phyloP scores from a whole-genome alignment of 805 yeast genomes.

The Wickerhamomyces tratensis region DNA sequence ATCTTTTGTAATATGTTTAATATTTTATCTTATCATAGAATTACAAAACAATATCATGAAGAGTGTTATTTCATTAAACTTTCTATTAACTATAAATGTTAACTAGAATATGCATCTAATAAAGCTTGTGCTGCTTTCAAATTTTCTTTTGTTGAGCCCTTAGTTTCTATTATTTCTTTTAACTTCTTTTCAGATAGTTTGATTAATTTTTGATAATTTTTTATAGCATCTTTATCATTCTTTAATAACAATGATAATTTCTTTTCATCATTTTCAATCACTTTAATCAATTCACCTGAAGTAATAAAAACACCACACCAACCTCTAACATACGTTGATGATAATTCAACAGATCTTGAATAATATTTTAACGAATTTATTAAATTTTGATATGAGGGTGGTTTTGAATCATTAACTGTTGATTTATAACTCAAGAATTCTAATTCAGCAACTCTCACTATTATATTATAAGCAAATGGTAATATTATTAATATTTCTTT shows the following conservation, averaged over 20 bases:
- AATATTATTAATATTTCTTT: slow-evolving; percentile 61
- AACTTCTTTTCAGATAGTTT: slow-evolving; percentile 28
- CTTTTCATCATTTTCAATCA: no score
- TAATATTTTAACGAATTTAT: slow-evolving; percentile 32
- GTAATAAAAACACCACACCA: slow-evolving; percentile 60
- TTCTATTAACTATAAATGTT: no score
- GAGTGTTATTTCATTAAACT: no score
- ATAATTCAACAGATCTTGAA: slow-evolving; percentile 67
- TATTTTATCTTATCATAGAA: no score
- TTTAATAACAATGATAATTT: slow-evolving; percentile 4
- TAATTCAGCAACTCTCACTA: slow-evolving; percentile 56
- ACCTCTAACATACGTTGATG: slow-evolving; percentile 56
- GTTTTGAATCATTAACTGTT: slow-evolving; percentile 2
- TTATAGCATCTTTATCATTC: slow-evolving; percentile 13
- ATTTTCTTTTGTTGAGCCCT: slow-evolving; percentile 24
- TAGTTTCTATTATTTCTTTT: slow-evolving; percentile 21
- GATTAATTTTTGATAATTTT: slow-evolving; percentile 22
- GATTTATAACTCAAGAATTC: slow-evolving; percentile 10
- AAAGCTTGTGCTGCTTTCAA: slow-evolving; percentile 1
- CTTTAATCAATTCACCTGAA: slow-evolving; percentile 9
- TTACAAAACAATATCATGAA: background rate
- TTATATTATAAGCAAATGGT: slow-evolving; percentile 63
- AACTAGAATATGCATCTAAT: no score
- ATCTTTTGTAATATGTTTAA: no score
- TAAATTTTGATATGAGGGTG: slow-evolving; percentile 4